A percentile compares a stretch with the other conserved stretches of the same genome.
phyloP scores from a whole-genome alignment of 371 early-diverging fungal species.

The Apophysomyces sp. region DNA sequence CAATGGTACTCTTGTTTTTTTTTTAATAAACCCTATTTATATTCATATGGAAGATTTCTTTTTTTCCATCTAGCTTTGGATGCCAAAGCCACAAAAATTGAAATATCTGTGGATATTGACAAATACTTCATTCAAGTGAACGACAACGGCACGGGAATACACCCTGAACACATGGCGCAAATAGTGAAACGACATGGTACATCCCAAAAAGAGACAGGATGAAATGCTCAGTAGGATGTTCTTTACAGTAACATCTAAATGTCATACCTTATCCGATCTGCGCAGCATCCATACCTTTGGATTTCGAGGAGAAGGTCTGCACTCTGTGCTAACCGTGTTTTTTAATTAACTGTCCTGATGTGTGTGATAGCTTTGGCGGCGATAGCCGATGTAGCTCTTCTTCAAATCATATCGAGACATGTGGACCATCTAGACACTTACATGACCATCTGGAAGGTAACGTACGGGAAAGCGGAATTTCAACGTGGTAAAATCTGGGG shows the following conservation, averaged over 20 bases:
- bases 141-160: slow-evolving; percentile 69
- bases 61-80: slow-evolving; percentile 49
- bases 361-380: slow-evolving; percentile 53
- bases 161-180: slow-evolving; percentile 32
- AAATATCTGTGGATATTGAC: slow-evolving; percentile 42
- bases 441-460: slow-evolving; percentile 58
- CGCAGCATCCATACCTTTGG: slow-evolving; percentile 54
- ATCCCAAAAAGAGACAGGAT: background rate
- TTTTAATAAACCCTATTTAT: background rate
- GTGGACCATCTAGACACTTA: slow-evolving; percentile 28
- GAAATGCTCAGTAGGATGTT: background rate
- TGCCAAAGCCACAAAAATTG: slow-evolving; percentile 53
- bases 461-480: background rate
- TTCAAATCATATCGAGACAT: slow-evolving; percentile 60
- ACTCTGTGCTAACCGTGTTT: background rate
- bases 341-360: background rate
- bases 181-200: slow-evolving; percentile 61
- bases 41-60: background rate
- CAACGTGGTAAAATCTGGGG: background rate
- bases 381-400: slow-evolving; percentile 50
- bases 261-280: slow-evolving; percentile 41
- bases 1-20: slow-evolving; percentile 45
- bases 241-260: slow-evolving; percentile 56
- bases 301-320: slow-evolving; percentile 71
- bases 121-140: slow-evolving; percentile 55